These are phyloP conservation scores for Tuber brumale DNA, from an alignment of 495 filamentous ascomycete genomes.

Conservation along the genomic window DNA sequence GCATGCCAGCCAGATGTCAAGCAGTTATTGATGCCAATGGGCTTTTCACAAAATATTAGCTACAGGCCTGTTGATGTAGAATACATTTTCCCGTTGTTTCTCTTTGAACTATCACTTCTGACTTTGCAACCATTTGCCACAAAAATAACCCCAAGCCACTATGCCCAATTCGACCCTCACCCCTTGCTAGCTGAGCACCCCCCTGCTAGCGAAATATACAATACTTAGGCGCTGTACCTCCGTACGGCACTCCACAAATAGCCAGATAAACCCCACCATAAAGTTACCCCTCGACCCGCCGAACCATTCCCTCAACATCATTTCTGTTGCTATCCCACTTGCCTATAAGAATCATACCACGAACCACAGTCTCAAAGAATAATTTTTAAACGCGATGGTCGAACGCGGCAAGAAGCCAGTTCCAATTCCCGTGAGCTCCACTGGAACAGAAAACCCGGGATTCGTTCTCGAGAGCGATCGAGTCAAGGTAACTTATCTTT, in stretches of 20 bases:
- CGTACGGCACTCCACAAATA: background rate
- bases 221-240: no score
- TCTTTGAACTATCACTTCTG: no score
- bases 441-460: constrained; percentile 30
- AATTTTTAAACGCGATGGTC: constrained; percentile 52
- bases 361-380: background rate
- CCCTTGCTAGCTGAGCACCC: no score
- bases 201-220: no score
- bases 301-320: background rate
- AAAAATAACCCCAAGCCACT: no score
- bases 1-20: no score
- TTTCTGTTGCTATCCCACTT: background rate
- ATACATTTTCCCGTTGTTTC: no score
- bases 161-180: no score
- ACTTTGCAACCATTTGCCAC: no score
- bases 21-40: no score
- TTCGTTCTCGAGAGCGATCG: constrained; percentile 30
- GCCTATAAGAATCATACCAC: background rate
- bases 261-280: background rate
- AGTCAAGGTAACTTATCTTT: constrained; percentile 29
- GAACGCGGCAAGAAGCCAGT: constrained; percentile 76
- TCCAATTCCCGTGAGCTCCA: constrained; percentile 62
- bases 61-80: no score
- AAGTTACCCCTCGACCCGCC: background rate
- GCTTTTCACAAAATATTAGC: no score